phyloP scores from a whole-genome alignment of 345 rosid genomes.

The Cardamine resedifolia region DNA sequence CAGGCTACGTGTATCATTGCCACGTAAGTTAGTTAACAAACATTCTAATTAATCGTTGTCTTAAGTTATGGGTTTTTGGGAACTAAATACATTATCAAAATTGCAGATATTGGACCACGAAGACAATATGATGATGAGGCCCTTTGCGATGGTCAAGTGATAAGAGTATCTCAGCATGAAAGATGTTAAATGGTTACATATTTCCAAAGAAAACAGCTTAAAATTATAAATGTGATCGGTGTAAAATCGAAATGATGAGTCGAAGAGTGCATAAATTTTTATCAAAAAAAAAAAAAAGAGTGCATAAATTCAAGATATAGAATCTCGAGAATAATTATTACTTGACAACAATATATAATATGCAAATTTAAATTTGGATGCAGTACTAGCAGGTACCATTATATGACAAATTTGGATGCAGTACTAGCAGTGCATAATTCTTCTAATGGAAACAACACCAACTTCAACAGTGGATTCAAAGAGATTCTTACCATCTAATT shows the following conservation, averaged over 20 bases:
- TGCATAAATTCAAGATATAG: not conserved
- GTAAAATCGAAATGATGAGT: no score
- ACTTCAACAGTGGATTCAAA: no score
- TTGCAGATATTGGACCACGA: slow-evolving; percentile 89
- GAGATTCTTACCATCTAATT: no score
- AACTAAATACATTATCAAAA: not conserved
- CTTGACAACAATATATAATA: no score
- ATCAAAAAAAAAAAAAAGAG: no score
- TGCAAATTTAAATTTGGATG: no score
- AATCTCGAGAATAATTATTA: not conserved
- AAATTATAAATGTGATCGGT: not conserved
- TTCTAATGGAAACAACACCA: no score
- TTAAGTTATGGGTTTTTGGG: not conserved
- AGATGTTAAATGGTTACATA: not conserved
- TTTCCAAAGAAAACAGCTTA: not conserved
- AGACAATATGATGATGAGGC: slow-evolving; percentile 94
- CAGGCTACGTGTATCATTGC: slow-evolving; percentile 94
- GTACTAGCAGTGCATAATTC: no score
- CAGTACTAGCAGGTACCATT: no score
- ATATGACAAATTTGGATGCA: no score
- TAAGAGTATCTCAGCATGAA: not conserved
- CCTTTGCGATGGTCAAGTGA: slow-evolving; percentile 57
- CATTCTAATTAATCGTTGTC: not conserved
- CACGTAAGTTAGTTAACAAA: slow-evolving; percentile 54
- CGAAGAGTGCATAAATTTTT: no score